Evolutionary conservation across 1,284 basidiomycete species (phyloP).

Genomic region (Puccinia sorghi): DNA sequence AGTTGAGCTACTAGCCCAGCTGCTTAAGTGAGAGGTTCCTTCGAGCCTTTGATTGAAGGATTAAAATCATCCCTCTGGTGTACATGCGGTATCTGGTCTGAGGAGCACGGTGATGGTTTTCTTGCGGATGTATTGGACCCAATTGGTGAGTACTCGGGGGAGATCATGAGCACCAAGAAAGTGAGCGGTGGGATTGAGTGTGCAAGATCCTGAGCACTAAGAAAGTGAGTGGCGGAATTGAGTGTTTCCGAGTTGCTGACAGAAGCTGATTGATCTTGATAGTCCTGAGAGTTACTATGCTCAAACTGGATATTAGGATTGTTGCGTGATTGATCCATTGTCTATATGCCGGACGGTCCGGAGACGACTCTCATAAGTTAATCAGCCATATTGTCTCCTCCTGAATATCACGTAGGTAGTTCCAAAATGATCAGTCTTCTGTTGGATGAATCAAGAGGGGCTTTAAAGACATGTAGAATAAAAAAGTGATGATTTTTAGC

Average conservation of each 20-base stretch:
- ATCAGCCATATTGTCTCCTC: no score
- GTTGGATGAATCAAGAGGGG: no score
- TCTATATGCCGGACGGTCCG: no score
- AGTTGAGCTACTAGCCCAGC: constrained; percentile 2
- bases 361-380: no score
- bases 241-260: constrained; percentile 79
- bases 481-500: no score
- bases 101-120: constrained; percentile 95
- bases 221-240: constrained; percentile 79
- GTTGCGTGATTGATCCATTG: no score
- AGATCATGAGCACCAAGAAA: constrained; percentile 73
- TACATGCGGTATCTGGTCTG: constrained; percentile 83
- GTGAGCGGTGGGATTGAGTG: no score
- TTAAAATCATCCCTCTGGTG: constrained; percentile 87
- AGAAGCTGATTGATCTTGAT: constrained; percentile 72
- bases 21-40: background rate
- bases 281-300: constrained; percentile 71
- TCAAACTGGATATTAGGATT: constrained; percentile 90
- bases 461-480: no score
- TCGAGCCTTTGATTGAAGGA: constrained; percentile 8
- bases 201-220: no score
- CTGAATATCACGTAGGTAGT: no score
- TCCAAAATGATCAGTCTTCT: no score
- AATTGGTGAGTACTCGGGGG: constrained; percentile 82
- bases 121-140: constrained; percentile 85